phyloP scores from a whole-genome alignment of 805 yeast species.

The Ogataea corticis region DNA sequence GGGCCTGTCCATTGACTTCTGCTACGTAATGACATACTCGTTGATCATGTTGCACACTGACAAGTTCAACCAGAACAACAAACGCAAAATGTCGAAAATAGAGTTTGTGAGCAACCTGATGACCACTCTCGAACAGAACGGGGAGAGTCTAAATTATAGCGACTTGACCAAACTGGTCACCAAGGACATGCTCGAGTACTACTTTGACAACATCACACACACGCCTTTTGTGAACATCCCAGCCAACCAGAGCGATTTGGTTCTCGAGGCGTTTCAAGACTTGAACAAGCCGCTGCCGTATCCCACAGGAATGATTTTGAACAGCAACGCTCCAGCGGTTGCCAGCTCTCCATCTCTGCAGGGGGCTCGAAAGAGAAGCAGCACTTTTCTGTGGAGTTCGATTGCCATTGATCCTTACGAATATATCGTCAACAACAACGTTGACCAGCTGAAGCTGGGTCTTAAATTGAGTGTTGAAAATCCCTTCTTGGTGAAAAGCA shows the following conservation, averaged over 20 bases:
- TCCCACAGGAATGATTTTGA: slow-evolving; percentile 27
- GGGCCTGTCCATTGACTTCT: slow-evolving; percentile 47
- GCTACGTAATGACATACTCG: slow-evolving; percentile 64
- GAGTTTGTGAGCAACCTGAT: slow-evolving; percentile 53
- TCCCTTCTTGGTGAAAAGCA: slow-evolving; percentile 24
- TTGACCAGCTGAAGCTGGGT: slow-evolving; percentile 25
- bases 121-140: slow-evolving; percentile 27
- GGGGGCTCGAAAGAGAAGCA: slow-evolving; percentile 27
- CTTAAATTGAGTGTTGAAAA: slow-evolving; percentile 15
- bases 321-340: slow-evolving; percentile 10
- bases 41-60: slow-evolving; percentile 75
- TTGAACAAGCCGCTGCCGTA: slow-evolving; percentile 25
- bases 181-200: slow-evolving; percentile 51
- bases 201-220: slow-evolving; percentile 65
- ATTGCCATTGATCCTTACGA: slow-evolving; percentile 38
- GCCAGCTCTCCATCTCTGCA: slow-evolving; percentile 10
- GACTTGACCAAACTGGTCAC: slow-evolving; percentile 34
- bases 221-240: slow-evolving; percentile 51
- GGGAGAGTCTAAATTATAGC: slow-evolving; percentile 7
- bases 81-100: slow-evolving; percentile 61
- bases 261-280: slow-evolving; percentile 22
- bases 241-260: slow-evolving; percentile 25
- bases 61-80: slow-evolving; percentile 65
- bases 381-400: slow-evolving; percentile 32
- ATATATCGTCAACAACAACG: slow-evolving; percentile 32